Evolutionary conservation across 1,139 yeast genomes (phyloP), one percentile per base, ranked within the genome.

Genomic region (Suhomyces guaymorum): DNA sequence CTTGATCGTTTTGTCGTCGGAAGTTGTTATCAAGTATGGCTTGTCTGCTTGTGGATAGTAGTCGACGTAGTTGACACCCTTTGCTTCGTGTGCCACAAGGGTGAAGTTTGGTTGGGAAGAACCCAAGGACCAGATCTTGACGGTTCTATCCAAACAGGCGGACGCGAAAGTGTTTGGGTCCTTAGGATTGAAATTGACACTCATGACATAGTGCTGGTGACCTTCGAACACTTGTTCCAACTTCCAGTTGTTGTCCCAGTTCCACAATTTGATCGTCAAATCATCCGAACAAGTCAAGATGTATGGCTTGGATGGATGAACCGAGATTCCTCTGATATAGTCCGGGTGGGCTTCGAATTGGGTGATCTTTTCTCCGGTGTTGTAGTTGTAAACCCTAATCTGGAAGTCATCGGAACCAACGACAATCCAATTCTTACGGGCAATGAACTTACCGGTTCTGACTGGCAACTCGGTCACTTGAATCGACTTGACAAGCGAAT

Each of bases 281-380:
- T 92, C 98, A 64, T 92, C 98, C 34, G 95, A 83, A 32, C 92
- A 87, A 4, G 97, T 85, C 52, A 92, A 72, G 34, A 92, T 73
- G 51, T 85, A 86, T 14, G 97, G 94, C 61, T 86, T 86, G 24
- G 94, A 74, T 29, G 97, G 97, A 63, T 92, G 98, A 26, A 92
- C 95, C 7, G 96, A 92, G 49, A 92, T 77, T 35, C 87, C 80
- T 61, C 98, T 82, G 54, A 92, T 86, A 61, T 92, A 94, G 62
- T 94, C 98, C 5, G 96, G 96, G 57, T 92, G 98, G 5, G 97
- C 98, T 66, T 94, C 98, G 56, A 90, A 92, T 65, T 90, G 97
- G 30, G 86, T 76, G 43, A 94, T 77, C 61, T 88, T 89, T 62
- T 92, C 98, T 35, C 95, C 92, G 20, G 98, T 92, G 63, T 89